Percentiles rank a stretch among this genome's conserved stretches.
Conservation (phyloP, 2,329 filamentous ascomycete genomes). For the Aspergillus japonicus region DNA sequence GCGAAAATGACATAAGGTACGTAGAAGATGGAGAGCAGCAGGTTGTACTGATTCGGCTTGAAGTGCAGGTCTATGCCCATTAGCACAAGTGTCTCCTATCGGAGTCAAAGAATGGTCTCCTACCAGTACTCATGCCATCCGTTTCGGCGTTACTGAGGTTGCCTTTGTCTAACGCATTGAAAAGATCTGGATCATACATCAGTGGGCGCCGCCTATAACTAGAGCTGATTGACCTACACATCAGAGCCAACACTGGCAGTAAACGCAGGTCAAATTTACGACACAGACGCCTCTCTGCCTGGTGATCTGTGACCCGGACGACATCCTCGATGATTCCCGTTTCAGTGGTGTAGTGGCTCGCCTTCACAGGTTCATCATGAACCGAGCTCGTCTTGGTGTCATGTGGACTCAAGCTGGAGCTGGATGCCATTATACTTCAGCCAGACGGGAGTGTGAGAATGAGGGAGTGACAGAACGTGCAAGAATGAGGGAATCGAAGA, state of each 20-base stretch:
- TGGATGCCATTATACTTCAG: neutral
- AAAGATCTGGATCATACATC: conserved; percentile 47
- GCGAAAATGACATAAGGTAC: conserved; percentile 71
- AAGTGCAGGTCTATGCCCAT: conserved; percentile 53
- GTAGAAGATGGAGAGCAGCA: conserved; percentile 70
- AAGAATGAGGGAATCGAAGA: neutral
- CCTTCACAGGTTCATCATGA: conserved; percentile 14
- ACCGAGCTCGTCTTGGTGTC: neutral
- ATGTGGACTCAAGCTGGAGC: neutral
- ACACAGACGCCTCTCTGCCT: conserved; percentile 51
- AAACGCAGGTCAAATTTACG: conserved; percentile 54
- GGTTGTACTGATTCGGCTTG: conserved; percentile 64
- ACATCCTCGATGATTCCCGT: conserved; percentile 26
- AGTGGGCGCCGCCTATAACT: neutral
- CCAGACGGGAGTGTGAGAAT: neutral
- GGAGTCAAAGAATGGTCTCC: neutral
- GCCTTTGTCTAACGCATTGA: conserved; percentile 53
- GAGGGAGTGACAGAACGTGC: neutral
- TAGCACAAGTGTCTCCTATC: neutral
- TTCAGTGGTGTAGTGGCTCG: conserved; percentile 10
- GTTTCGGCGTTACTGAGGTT: conserved; percentile 60
- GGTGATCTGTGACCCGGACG: conserved; percentile 42
- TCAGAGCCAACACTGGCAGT: conserved; percentile 58
- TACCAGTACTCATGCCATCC: conserved; percentile 47
- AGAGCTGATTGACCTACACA: conserved; percentile 45